Evolutionary conservation across 2,329 filamentous ascomycete genomes (phyloP), one percentile per base, ranked within the genome.

Genomic region (Pestalotiopsis sp.): DNA sequence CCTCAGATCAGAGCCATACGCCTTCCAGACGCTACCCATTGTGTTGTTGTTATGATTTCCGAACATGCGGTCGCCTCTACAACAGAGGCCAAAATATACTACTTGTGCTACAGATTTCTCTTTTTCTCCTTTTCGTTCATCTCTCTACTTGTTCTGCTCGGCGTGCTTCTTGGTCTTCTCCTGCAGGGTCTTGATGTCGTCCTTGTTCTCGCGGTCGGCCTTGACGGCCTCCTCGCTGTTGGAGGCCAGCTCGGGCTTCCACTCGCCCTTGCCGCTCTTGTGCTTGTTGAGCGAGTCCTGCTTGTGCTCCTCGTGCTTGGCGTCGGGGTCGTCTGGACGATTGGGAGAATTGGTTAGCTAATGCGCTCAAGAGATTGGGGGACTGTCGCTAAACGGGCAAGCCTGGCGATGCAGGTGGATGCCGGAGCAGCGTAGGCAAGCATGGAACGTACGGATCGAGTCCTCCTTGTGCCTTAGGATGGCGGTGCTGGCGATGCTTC

Each of bases 181-280:
- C 81, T 91, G 86, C 79, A 91, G 76, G 66, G 80, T 75, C 71
- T 81, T 70, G 56, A 87, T 80, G 71, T 85, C 79, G 64, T 84
- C 80, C n/a, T 73, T 49, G 60, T 78, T 73, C 69, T 84, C 80
- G 68, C 87, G 87, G 77, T 92, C 92, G 56, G 90, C 92, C 83
- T 88, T 91, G 80, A 96, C 85, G 74, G 88, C 89, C 79, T 93
- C 92, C 84, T 97, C 93, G 80, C 91, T 93, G 80, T 93, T 89
- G 64, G 90, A 92, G 3, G 93, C 93, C 64, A 97, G 84, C 78
- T 92, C 90, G 25, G 91, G 85, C 82, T 92, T 92, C 93, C 93
- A 96, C 77, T 93, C 86, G 66, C 86, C 91, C 78, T 88, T 86
- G 70, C 92, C 93, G 52, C 86, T 81, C 79, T 91, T 89, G 70